phyloP scores from a whole-genome alignment of 495 filamentous ascomycete genomes.

The Hypoxylon lienhwacheense region DNA sequence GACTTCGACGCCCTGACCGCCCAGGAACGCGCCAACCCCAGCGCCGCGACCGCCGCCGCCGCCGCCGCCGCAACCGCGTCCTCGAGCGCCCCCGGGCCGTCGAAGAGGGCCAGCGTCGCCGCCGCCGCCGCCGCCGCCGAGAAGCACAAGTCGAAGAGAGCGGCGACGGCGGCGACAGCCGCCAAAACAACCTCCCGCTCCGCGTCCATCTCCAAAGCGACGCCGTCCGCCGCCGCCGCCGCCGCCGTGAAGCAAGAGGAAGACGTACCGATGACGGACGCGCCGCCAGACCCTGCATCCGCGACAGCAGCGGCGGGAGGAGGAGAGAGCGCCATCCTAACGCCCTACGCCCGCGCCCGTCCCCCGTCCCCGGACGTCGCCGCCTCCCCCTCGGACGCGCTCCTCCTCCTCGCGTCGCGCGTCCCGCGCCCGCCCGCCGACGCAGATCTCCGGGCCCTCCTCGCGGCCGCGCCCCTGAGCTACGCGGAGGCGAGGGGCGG shows the following conservation, averaged over 20 bases:
- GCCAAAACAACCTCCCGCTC: conserved; percentile 20
- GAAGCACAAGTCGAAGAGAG: conserved; percentile 21
- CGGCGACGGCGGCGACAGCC: conserved; percentile 29
- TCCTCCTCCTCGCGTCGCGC: conserved; percentile 64
- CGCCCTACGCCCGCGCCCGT: conserved; percentile 25
- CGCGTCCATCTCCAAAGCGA: conserved; percentile 36
- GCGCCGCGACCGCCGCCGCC: conserved; percentile 20
- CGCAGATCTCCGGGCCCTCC: conserved; percentile 66
- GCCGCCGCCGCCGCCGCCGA: conserved; percentile 8
- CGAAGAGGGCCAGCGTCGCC: conserved; percentile 26
- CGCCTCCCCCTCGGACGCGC: conserved; percentile 57
- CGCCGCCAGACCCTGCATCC: conserved; percentile 6
- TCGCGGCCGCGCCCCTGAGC: conserved; percentile 72
- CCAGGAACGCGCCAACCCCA: conserved; percentile 46
- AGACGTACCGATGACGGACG: conserved; percentile 45
- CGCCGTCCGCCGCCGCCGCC: too few relatives aligned
- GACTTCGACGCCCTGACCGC: conserved; percentile 78
- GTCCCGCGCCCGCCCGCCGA: conserved; percentile 66
- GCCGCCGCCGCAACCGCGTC: not conserved
- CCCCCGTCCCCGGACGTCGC: conserved; percentile 42
- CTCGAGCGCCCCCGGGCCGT: not conserved
- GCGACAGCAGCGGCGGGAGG: conserved; percentile 11
- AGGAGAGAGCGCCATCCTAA: conserved; percentile 36
- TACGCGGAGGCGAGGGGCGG: conserved; percentile 74
- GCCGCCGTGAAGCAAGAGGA: conserved; percentile 36